Evolutionary conservation across 129 eudicot genomes (phyloP).

Genomic region (Saposhnikovia divaricata): DNA sequence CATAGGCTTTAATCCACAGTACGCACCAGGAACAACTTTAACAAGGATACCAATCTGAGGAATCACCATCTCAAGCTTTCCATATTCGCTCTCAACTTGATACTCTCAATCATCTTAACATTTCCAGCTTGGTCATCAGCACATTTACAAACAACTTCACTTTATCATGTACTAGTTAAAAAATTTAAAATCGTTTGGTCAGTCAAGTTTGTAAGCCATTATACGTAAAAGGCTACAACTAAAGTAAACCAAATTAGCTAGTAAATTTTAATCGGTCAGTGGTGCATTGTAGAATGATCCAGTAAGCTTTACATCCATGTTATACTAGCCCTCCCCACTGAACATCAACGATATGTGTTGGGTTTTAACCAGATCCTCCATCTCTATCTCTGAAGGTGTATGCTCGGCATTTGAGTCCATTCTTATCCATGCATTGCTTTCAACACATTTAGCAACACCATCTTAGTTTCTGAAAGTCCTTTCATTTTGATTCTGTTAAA

Average conservation of each 20-base stretch:
- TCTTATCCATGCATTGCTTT: slow-evolving; percentile 79
- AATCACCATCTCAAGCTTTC: too few relatives aligned
- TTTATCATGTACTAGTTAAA: slow-evolving; percentile 62
- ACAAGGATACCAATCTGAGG: too few relatives aligned
- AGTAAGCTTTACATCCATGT: background rate
- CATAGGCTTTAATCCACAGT: too few relatives aligned
- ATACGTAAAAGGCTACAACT: background rate
- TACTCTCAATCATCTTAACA: slow-evolving; percentile 60
- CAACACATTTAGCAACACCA: slow-evolving; percentile 78
- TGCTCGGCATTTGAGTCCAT: slow-evolving; percentile 81
- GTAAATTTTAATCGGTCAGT: background rate
- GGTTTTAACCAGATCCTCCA: slow-evolving; percentile 80
- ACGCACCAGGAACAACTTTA: too few relatives aligned
- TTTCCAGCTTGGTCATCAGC: slow-evolving; percentile 56
- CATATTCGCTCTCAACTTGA: slow-evolving; percentile 8
- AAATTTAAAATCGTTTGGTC: background rate
- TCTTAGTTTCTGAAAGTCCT: slow-evolving; percentile 69
- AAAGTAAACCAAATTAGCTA: background rate
- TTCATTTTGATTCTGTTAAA: slow-evolving; percentile 25
- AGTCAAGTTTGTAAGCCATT: background rate
- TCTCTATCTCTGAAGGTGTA: slow-evolving; percentile 74
- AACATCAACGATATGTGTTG: slow-evolving; percentile 59
- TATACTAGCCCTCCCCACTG: slow-evolving; percentile 52
- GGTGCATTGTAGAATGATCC: slow-evolving; percentile 36
- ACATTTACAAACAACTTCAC: slow-evolving; percentile 54